A percentile compares a stretch with the other conserved stretches of the same genome.
These are phyloP conservation scores for Austroboletus niveus DNA, from an alignment of 1,284 basidiomycete species.

Conservation along the genomic window DNA sequence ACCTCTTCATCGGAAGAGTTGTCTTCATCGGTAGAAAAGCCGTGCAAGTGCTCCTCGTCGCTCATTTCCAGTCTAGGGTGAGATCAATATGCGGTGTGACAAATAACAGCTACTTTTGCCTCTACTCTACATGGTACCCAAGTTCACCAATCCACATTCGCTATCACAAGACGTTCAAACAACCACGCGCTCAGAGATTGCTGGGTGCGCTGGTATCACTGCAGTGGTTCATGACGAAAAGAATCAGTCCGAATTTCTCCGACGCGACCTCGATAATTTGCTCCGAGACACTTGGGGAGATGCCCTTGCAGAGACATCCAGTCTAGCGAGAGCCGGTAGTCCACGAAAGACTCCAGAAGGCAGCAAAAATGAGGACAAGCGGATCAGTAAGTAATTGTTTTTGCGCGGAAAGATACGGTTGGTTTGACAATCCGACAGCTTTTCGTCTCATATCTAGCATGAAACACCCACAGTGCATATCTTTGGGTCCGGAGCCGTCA, in stretches of 20 bases:
- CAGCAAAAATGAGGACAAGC: neutral
- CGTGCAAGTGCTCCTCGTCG: slow-evolving; percentile 54
- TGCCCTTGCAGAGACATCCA: slow-evolving; percentile 2
- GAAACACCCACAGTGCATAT: slow-evolving; percentile 34
- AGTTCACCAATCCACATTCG: slow-evolving; percentile 30
- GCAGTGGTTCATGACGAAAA: slow-evolving; percentile 8
- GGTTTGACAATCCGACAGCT: neutral
- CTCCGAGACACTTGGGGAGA: slow-evolving; percentile 22
- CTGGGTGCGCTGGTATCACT: slow-evolving; percentile 5
- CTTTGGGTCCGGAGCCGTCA: slow-evolving; percentile 39
- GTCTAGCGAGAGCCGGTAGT: neutral
- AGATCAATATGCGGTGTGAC: slow-evolving; percentile 11
- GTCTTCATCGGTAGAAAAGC: slow-evolving; percentile 76
- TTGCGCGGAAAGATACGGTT: neutral
- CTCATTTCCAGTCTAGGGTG: slow-evolving; percentile 17
- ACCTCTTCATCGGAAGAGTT: slow-evolving; percentile 83
- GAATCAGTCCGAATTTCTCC: slow-evolving; percentile 3
- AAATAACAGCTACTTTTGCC: slow-evolving; percentile 23
- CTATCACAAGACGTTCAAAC: slow-evolving; percentile 16
- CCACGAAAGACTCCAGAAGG: neutral
- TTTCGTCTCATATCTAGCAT: slow-evolving; percentile 38
- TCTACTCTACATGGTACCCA: slow-evolving; percentile 22
- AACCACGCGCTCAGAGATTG: slow-evolving; percentile 30
- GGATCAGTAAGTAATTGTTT: slow-evolving; percentile 6
- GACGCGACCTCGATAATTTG: slow-evolving; percentile 21